Evolutionary conservation across 768 basidiomycete genomes (phyloP), one percentile per base, ranked within the genome.

Genomic region (Sutorius australiensis): DNA sequence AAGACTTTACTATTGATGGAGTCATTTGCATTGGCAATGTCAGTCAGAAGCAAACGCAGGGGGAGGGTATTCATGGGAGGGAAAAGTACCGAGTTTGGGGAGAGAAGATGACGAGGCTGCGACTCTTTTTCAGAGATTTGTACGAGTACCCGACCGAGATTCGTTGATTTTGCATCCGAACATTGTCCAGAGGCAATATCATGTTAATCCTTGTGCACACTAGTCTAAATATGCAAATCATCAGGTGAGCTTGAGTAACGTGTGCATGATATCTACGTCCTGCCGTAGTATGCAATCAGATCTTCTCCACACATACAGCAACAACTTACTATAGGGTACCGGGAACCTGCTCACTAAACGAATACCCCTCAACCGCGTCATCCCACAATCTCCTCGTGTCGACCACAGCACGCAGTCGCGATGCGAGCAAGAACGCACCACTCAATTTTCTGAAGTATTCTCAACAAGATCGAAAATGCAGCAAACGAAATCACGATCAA

Each of bases 351-450:
- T 33, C 38, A 32, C 13, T 16, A 31, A 67, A 63, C 32, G 51
- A 58, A 34, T 67, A 67, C 39, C 50, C 48, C 27, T 40, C n/a
- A 5, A 84, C 77, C 12, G 86, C 80, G 41, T 78, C 77, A 50
- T 90, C 83, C 94, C 93, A 95, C 38, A 98, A 67, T 21, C 63
- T 71, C 64, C 75, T 79, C 48, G 91, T 87, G 65, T 93, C 80
- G 13, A 98, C 81, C 0, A 72, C 77, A 9, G 90, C 91, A 27
- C 77, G 78, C 21, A 98, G 72, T 48, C 88, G 78, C 19, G 88
- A 80, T 7, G 90, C 89, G 1, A 93, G 75, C 55, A 93, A 69
- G 67, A 92, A 92, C 5, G 86, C 82, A 0, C 90, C 89, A 56
- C 89, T 90, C 63, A 92, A 61, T 76, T 92, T 93, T 63, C 89